A percentile compares a stretch with the other conserved stretches of the same genome.
These are phyloP conservation scores for Saturnispora halmiae DNA, from an alignment of 805 yeast genomes.

Conservation along the genomic window DNA sequence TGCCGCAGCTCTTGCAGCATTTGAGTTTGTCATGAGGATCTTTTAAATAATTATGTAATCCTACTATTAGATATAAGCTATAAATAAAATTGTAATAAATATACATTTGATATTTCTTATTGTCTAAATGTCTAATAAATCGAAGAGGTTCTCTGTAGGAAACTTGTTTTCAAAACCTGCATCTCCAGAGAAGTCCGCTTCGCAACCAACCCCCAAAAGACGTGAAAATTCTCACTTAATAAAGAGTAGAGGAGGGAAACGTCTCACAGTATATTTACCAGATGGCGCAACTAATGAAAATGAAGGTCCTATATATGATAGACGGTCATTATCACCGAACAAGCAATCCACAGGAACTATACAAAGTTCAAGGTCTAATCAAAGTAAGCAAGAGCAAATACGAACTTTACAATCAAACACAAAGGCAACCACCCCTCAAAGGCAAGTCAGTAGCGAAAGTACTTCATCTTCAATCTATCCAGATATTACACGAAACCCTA, in stretches of 20 bases:
- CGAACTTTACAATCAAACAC: too few relatives aligned
- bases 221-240: constrained; percentile 2
- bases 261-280: constrained; percentile 9
- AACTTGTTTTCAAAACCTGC: constrained; percentile 11
- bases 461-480: constrained; percentile 11
- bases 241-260: constrained; percentile 3
- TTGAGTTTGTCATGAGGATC: constrained; percentile 70
- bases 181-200: background rate
- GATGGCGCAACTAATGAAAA: background rate
- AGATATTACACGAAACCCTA: constrained; percentile 1
- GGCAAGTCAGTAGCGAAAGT: constrained; percentile 4
- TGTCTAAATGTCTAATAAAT: constrained; percentile 1
- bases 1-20: constrained; percentile 87
- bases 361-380: too few relatives aligned
- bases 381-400: too few relatives aligned
- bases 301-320: background rate
- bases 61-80: background rate
- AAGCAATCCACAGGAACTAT: background rate
- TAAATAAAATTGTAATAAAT: background rate
- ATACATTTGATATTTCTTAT: background rate
- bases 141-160: constrained; percentile 12
- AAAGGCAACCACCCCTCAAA: too few relatives aligned
- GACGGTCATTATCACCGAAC: background rate
- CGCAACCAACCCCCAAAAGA: background rate
- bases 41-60: constrained; percentile 11